These are phyloP conservation scores for Aspergillus brasiliensis DNA, from an alignment of 2,329 filamentous ascomycete species.

Conservation along the genomic window DNA sequence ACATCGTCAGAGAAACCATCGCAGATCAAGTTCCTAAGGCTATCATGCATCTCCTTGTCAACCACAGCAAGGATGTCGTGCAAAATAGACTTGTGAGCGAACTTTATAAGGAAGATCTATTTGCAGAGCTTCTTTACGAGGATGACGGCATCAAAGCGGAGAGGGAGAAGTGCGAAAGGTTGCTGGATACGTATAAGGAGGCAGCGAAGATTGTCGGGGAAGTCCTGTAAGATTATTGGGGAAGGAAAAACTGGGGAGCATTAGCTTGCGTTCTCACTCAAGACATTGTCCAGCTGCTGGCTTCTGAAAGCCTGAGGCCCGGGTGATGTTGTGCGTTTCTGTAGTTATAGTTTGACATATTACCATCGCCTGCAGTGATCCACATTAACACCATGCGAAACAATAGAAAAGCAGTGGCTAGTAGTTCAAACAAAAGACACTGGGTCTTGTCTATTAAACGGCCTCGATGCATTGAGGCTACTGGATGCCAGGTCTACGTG, in stretches of 20 bases:
- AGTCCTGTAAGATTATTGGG: constrained; percentile 64
- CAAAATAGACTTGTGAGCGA: constrained; percentile 96
- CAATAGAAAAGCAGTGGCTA: not conserved
- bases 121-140: constrained; percentile 92
- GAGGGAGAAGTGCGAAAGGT: constrained; percentile 96
- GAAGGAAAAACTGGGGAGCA: not conserved
- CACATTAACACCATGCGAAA: not conserved
- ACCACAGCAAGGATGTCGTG: constrained; percentile 96
- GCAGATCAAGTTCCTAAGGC: constrained; percentile 98
- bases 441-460: too few species aligned
- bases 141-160: constrained; percentile 97
- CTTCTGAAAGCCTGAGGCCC: not conserved
- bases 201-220: constrained; percentile 98
- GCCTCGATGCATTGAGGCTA: too few species aligned
- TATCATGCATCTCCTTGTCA: constrained; percentile 97
- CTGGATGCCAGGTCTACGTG: too few species aligned
- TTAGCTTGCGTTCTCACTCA: not conserved
- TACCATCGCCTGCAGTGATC: not conserved
- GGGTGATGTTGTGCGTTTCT: not conserved
- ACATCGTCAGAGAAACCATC: constrained; percentile 97
- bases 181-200: constrained; percentile 93
- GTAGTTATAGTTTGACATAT: constrained; percentile 8
- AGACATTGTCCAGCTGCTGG: not conserved
- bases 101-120: constrained; percentile 87
- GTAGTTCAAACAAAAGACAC: not conserved